These are phyloP conservation scores for Aspergillus leporis DNA, from an alignment of 495 filamentous ascomycete species.

Conservation along the genomic window DNA sequence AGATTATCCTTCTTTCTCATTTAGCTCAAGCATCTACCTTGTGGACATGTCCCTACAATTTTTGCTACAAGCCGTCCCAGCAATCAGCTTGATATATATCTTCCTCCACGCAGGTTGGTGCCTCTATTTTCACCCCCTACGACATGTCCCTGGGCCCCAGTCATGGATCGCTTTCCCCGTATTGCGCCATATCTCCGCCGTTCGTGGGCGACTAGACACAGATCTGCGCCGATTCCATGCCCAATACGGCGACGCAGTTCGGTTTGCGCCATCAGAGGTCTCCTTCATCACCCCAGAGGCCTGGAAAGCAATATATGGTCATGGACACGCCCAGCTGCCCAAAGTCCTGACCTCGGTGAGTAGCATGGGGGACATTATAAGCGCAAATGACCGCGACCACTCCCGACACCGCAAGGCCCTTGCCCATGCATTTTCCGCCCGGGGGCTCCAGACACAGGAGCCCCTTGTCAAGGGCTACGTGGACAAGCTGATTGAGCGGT, in stretches of 20 bases:
- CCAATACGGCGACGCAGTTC: constrained; percentile 39
- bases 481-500: constrained; percentile 46
- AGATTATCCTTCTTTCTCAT: too few species aligned
- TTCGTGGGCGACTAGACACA: neutral
- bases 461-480: constrained; percentile 47
- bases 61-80: too few species aligned
- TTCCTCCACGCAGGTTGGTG: too few species aligned
- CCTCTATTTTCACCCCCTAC: constrained; percentile 6
- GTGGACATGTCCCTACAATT: too few species aligned
- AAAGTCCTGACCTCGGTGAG: neutral
- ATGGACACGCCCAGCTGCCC: constrained; percentile 2
- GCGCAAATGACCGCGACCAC: constrained; percentile 27
- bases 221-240: constrained; percentile 1
- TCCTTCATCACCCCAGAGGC: constrained; percentile 52
- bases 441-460: constrained; percentile 51
- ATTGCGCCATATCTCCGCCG: constrained; percentile 5
- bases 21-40: too few species aligned
- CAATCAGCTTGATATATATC: too few species aligned
- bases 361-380: constrained; percentile 14
- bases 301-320: constrained; percentile 37
- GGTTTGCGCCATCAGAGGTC: constrained; percentile 52
- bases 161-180: constrained; percentile 10
- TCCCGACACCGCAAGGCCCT: constrained; percentile 30
- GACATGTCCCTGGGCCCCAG: constrained; percentile 11
- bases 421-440: constrained; percentile 53